These are phyloP conservation scores for Botryotinia calthae DNA, from an alignment of 2,329 filamentous ascomycete genomes.

Conservation along the genomic window DNA sequence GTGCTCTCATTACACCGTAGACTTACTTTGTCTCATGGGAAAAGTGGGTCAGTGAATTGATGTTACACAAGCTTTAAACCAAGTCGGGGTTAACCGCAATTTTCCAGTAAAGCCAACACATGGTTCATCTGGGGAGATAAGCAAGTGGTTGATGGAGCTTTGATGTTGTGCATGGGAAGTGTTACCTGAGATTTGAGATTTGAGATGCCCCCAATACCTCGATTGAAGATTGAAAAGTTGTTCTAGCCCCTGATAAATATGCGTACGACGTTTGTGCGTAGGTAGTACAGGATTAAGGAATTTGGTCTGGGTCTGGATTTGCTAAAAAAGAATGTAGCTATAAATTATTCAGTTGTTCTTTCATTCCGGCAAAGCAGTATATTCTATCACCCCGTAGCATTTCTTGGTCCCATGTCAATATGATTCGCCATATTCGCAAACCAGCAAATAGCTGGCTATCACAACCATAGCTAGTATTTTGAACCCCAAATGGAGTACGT, in stretches of 20 bases:
- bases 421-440: neutral
- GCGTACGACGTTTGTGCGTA: neutral
- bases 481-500: neutral
- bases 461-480: neutral
- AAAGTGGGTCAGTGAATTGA: neutral
- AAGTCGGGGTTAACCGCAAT: neutral
- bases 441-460: neutral
- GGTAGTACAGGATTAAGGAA: neutral
- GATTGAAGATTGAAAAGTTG: neutral
- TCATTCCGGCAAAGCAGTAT: neutral
- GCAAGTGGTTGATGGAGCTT: neutral
- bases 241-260: neutral
- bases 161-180: constrained; percentile 6
- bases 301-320: neutral
- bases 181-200: neutral
- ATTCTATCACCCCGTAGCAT: neutral
- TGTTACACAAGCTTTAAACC: neutral
- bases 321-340: neutral
- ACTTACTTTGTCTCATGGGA: neutral
- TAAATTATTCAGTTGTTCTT: neutral
- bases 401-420: neutral
- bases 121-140: neutral
- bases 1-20: neutral
- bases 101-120: neutral
- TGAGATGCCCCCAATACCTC: neutral